These are phyloP conservation scores for Pleurotus eryngii DNA, from an alignment of 768 basidiomycete species.

Conservation along the genomic window DNA sequence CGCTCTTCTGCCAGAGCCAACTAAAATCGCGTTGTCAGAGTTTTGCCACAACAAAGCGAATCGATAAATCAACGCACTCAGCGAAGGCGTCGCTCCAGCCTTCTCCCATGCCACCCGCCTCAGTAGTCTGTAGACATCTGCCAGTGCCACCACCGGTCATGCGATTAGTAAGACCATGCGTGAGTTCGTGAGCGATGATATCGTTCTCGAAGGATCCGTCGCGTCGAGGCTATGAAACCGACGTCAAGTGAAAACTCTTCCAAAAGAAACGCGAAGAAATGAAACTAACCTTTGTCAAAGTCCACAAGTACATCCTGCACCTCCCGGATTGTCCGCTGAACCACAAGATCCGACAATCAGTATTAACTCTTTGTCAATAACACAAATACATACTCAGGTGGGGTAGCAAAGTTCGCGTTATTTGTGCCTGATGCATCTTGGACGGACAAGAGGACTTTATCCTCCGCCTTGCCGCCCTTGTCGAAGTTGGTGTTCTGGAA, in stretches of 20 bases:
- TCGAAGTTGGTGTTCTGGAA: slow-evolving; percentile 57
- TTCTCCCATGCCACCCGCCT: slow-evolving; percentile 51
- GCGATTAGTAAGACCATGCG: slow-evolving; percentile 7
- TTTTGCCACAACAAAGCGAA: slow-evolving; percentile 3
- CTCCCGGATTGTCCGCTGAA: slow-evolving; percentile 30
- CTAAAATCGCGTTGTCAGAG: slow-evolving; percentile 19
- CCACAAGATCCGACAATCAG: neutral
- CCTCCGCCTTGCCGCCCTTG: slow-evolving; percentile 46
- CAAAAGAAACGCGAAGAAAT: neutral
- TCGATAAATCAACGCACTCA: neutral
- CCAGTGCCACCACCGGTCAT: slow-evolving; percentile 23
- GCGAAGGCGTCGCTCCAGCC: slow-evolving; percentile 40
- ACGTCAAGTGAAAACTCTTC: neutral
- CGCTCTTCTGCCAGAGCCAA: slow-evolving; percentile 23
- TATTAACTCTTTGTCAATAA: neutral
- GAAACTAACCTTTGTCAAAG: slow-evolving; percentile 10
- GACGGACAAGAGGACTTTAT: slow-evolving; percentile 48
- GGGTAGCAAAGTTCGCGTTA: slow-evolving; percentile 43
- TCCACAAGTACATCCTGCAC: slow-evolving; percentile 22
- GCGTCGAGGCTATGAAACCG: slow-evolving; percentile 30
- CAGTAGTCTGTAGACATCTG: slow-evolving; percentile 44
- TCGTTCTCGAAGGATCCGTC: slow-evolving; percentile 49
- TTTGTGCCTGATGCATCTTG: slow-evolving; percentile 43
- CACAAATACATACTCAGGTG: slow-evolving; percentile 34
- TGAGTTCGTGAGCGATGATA: slow-evolving; percentile 12